phyloP scores from a whole-genome alignment of 305 asterid species.

The Stenogyne calaminthoides region DNA sequence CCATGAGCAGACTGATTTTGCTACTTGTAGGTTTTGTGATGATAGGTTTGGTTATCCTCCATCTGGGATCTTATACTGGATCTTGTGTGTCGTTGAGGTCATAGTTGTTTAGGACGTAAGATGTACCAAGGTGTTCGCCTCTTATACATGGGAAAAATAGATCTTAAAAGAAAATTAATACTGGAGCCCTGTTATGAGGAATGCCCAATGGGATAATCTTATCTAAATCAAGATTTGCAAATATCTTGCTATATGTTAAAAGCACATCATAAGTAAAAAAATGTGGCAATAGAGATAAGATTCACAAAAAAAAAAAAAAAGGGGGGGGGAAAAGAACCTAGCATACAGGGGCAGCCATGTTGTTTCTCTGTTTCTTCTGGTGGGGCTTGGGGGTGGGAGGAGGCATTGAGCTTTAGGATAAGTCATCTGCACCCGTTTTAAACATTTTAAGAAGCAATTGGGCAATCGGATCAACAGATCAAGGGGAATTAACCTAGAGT shows the following conservation, averaged over 20 bases:
- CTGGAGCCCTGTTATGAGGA: not conserved
- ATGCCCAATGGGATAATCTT: not conserved
- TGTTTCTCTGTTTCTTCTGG: not conserved
- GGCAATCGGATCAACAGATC: not conserved
- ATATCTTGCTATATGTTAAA: not conserved
- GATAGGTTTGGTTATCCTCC: constrained; percentile 10
- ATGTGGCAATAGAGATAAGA: not conserved
- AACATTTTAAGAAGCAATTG: not conserved
- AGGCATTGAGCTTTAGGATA: not conserved
- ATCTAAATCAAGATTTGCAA: not conserved
- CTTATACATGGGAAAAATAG: not conserved
- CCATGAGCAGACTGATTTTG: not conserved
- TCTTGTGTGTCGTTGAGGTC: not conserved
- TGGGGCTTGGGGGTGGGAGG: not conserved
- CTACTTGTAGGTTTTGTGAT: not conserved
- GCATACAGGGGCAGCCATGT: not conserved
- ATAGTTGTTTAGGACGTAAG: not conserved
- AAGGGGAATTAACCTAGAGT: not conserved
- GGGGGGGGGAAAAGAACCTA: not conserved
- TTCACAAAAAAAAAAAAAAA: not conserved
- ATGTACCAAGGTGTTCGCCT: not conserved
- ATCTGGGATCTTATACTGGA: constrained; percentile 8
- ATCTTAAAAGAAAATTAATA: not conserved
- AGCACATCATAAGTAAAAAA: not conserved
- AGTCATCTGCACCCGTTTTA: not conserved